phyloP scores from a whole-genome alignment of 2,329 filamentous ascomycete genomes.

The Fusarium pseudograminearum region DNA sequence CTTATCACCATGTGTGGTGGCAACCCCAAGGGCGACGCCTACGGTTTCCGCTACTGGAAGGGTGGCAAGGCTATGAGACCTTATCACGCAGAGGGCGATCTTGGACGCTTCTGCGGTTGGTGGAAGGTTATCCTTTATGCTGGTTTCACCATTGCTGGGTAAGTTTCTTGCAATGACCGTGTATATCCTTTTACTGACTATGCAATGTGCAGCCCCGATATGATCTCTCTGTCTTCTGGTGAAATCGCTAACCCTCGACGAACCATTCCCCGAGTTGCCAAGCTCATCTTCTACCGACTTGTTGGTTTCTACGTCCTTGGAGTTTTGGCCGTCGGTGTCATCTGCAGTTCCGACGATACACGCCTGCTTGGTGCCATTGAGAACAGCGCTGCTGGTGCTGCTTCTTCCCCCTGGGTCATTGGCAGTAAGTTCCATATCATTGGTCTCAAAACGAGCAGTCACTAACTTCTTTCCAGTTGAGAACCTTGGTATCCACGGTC shows the following conservation, averaged over 20 bases:
- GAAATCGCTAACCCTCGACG: conserved; percentile 74
- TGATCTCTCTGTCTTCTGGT: conserved; percentile 66
- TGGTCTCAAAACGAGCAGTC: no score
- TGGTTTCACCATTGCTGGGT: conserved; percentile 72
- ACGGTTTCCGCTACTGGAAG: conserved; percentile 72
- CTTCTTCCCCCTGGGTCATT: conserved; percentile 71
- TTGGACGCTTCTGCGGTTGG: conserved; percentile 72
- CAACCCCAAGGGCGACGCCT: conserved; percentile 71
- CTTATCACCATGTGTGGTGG: conserved; percentile 77
- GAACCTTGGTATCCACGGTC: conserved; percentile 62
- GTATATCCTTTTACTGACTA: neutral
- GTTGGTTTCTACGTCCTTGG: conserved; percentile 77
- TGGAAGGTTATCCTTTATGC: conserved; percentile 71
- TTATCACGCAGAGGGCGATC: conserved; percentile 58
- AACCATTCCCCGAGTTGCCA: conserved; percentile 76
- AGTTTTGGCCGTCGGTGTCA: conserved; percentile 67
- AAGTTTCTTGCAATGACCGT: neutral
- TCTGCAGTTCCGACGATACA: conserved; percentile 63
- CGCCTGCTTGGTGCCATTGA: conserved; percentile 57
- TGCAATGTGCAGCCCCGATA: conserved; percentile 64
- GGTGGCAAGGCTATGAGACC: conserved; percentile 50
- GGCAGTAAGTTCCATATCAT: conserved; percentile 44
- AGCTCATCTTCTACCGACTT: conserved; percentile 79
- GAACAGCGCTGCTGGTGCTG: conserved; percentile 65
- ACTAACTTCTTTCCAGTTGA: conserved; percentile 51